phyloP scores from a whole-genome alignment of 2,329 filamentous ascomycete genomes.

The Coniochaeta prunicola region DNA sequence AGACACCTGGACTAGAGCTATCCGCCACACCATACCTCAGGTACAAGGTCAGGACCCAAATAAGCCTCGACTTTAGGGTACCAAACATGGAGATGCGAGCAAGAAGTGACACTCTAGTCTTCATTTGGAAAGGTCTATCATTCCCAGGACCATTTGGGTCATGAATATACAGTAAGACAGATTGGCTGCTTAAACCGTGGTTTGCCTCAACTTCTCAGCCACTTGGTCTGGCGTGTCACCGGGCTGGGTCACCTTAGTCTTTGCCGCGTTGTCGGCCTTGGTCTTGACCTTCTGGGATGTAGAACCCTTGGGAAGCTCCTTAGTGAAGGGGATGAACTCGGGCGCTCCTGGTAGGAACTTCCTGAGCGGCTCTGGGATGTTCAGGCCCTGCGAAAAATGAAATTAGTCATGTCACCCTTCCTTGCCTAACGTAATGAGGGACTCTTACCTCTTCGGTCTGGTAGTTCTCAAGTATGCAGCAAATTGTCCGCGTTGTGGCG shows the following conservation, averaged over 20 bases:
- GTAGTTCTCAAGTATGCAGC: constrained; percentile 95
- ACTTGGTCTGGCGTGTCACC: constrained; percentile 8
- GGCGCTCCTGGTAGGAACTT: constrained; percentile 88
- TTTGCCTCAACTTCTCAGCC: constrained; percentile 19
- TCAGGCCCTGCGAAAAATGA: constrained; percentile 51
- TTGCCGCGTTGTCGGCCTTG: constrained; percentile 23
- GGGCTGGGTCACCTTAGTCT: neutral
- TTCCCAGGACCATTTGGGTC: neutral
- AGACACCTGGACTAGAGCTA: too few species aligned
- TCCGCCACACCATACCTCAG: too few species aligned
- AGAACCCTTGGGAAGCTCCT: constrained; percentile 66
- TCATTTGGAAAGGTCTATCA: neutral
- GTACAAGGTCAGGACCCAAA: too few species aligned
- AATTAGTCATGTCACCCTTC: constrained; percentile 3
- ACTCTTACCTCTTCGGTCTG: constrained; percentile 71
- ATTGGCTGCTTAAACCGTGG: constrained; percentile 13
- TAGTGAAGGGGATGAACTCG: constrained; percentile 82
- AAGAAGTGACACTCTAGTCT: too few species aligned
- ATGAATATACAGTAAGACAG: neutral
- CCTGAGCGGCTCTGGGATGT: constrained; percentile 73
- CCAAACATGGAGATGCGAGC: too few species aligned
- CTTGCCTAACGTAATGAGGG: neutral
- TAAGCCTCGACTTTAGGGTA: too few species aligned
- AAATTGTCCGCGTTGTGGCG: constrained; percentile 86
- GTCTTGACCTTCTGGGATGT: constrained; percentile 41